Evolutionary conservation across 2,329 filamentous ascomycete species (phyloP), one percentile per base, ranked within the genome.

Genomic region (Penicillium griseofulvum): DNA sequence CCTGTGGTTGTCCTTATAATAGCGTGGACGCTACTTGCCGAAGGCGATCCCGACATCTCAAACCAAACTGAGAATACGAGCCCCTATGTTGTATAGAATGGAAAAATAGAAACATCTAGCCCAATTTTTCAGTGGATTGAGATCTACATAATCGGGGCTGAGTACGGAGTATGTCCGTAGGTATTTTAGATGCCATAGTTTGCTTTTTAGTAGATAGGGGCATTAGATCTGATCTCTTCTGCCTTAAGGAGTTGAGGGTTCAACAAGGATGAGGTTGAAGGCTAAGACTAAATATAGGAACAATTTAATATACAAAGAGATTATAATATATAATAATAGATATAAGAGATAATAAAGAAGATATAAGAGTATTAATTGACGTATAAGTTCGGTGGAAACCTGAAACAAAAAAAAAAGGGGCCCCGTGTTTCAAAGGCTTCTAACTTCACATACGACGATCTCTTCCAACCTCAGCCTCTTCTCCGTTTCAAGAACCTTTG

Each of bases 381-480:
- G 12, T 10, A 11, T 31, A 11, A 4, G 12, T 31, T 31, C 29
- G 3, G 29, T 31, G 29, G 29, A 31, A 31, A 38, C 22, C 45
- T 62, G 60, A 63, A 64, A 65, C 57, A 45, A 12, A 36, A 29
- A 46, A 53, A 59, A 57, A 51, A 51, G 61, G 60, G 61, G n/a
- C 29, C 38, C 29, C 28, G 10, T 41, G 61, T 64, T 62, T 63
- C 62, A 62, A 62, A 55, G 5, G 33, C 19, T 24, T 45, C 17
- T n/a, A 24, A 12, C 28, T 31, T 34, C 31, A n/a, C 31, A 34
- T 16, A 6, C 55, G 61, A 44, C 62, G 61, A 65, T 65, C 64
- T 65, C 61, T 63, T 60, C 62, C 62, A 51, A 56, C 43, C 61
- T 59, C 59, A 64, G 58, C 56, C 58, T 63, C 61, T 55, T 54